Evolutionary conservation across 2,329 filamentous ascomycete species (phyloP).

Genomic region (Colletotrichum simmondsii): DNA sequence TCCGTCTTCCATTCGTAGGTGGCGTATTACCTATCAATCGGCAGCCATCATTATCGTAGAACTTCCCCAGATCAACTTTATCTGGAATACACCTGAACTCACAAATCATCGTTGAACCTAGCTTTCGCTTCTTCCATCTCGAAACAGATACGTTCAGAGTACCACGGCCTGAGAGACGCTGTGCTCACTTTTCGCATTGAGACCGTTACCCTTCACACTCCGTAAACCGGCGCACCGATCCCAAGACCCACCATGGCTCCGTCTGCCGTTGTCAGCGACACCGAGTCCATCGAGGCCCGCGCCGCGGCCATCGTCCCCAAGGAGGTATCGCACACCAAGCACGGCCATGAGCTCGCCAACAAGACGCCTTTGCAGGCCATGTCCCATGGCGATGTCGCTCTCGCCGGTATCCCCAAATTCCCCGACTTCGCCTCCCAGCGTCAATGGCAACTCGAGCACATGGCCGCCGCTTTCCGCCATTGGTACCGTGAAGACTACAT

Average conservation of each 20-base stretch:
- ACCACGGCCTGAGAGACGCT: neutral
- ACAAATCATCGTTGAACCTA: neutral
- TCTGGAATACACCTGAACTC: neutral
- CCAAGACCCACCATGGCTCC: constrained; percentile 41
- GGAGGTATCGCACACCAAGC: constrained; percentile 35
- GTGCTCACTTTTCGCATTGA: neutral
- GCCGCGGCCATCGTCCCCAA: constrained; percentile 26
- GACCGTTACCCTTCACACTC: neutral
- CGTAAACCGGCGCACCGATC: neutral
- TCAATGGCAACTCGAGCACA: constrained; percentile 66
- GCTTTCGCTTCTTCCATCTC: neutral
- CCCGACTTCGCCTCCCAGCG: constrained; percentile 53
- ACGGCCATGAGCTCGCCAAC: constrained; percentile 34
- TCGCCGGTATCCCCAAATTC: constrained; percentile 46
- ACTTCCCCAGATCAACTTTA: neutral
- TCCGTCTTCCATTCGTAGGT: constrained; percentile 18
- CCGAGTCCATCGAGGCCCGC: constrained; percentile 34
- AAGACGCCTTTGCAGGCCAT: constrained; percentile 48
- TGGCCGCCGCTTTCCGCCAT: constrained; percentile 75
- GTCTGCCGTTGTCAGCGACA: constrained; percentile 39
- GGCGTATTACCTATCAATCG: constrained; percentile 17
- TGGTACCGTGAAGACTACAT: constrained; percentile 74
- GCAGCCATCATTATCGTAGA: neutral
- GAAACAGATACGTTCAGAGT: neutral
- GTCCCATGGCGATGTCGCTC: constrained; percentile 45